Evolutionary conservation across 441 rosid species (phyloP).

Genomic region (Raphanus hybrid): DNA sequence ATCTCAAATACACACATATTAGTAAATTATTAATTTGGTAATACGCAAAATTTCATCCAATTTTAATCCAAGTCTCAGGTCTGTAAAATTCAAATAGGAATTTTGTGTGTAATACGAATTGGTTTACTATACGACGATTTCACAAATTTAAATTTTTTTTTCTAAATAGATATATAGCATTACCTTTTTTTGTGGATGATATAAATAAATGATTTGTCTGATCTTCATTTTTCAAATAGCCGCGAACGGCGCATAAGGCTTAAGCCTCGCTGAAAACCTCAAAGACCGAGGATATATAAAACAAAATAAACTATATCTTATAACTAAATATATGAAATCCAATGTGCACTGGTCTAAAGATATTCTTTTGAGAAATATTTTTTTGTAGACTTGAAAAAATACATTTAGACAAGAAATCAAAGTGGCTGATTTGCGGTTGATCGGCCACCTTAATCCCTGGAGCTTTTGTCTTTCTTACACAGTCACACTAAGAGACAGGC

Average conservation of each 20-base stretch:
- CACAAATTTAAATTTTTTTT: not conserved
- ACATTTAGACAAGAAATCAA: constrained; percentile 33
- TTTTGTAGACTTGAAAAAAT: constrained; percentile 18
- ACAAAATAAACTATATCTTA: constrained; percentile 15
- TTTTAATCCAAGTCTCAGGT: not conserved
- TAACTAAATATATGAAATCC: constrained; percentile 8
- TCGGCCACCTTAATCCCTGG: constrained; percentile 43
- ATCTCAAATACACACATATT: not conserved
- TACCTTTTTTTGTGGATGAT: constrained; percentile 23
- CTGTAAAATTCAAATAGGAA: not conserved
- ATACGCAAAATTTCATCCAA: not conserved
- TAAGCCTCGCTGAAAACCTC: constrained; percentile 45
- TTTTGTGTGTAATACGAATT: not conserved
- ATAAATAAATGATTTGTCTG: constrained; percentile 29
- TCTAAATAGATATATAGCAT: constrained; percentile 3
- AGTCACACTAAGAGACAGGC: constrained; percentile 17
- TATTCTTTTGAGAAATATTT: not conserved
- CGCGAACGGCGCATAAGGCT: constrained; percentile 48
- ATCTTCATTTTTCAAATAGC: constrained; percentile 31
- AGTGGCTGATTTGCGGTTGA: constrained; percentile 41
- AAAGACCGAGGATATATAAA: constrained; percentile 44
- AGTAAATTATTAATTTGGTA: not conserved
- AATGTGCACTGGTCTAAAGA: constrained; percentile 26
- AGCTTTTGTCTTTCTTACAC: constrained; percentile 35
- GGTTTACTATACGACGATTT: not conserved